Percentiles rank a stretch among this genome's conserved stretches.
phyloP scores from a whole-genome alignment of 768 basidiomycete genomes.

The Agaricus subrufescens region DNA sequence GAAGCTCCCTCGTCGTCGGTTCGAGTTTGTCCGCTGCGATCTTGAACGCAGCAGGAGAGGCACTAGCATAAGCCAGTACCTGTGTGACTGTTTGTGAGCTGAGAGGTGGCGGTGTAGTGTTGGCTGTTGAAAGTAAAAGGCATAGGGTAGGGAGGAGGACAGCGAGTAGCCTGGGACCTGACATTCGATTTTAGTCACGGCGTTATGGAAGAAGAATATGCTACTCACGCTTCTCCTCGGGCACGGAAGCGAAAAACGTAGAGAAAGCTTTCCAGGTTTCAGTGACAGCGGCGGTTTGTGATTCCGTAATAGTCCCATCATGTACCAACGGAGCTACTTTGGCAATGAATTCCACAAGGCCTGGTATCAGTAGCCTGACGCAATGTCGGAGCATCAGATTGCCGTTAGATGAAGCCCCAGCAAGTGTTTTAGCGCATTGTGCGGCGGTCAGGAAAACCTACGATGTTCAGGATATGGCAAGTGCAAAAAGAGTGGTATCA shows the following conservation, averaged over 20 bases:
- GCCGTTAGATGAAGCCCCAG: slow-evolving; percentile 64
- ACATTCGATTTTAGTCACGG: neutral
- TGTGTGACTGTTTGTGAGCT: slow-evolving; percentile 61
- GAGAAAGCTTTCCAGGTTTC: slow-evolving; percentile 84
- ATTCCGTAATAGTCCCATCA: slow-evolving; percentile 51
- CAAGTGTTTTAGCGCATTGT: slow-evolving; percentile 85
- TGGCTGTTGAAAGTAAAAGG: slow-evolving; percentile 45
- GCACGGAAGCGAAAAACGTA: slow-evolving; percentile 50
- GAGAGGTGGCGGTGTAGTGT: slow-evolving; percentile 43
- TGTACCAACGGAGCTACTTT: slow-evolving; percentile 59
- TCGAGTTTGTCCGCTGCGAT: slow-evolving; percentile 74
- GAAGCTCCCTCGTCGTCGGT: slow-evolving; percentile 43
- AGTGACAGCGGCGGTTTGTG: slow-evolving; percentile 56
- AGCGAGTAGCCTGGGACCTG: slow-evolving; percentile 64
- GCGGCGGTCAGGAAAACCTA: slow-evolving; percentile 82
- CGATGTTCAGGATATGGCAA: neutral
- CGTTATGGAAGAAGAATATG: neutral
- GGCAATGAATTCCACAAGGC: slow-evolving; percentile 76
- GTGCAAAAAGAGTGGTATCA: neutral
- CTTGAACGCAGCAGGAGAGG: slow-evolving; percentile 75
- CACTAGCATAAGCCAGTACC: slow-evolving; percentile 66
- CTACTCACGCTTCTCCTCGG: slow-evolving; percentile 59
- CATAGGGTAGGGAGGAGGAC: slow-evolving; percentile 74
- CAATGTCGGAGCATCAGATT: slow-evolving; percentile 68
- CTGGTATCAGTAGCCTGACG: slow-evolving; percentile 68